Percentiles rank a stretch among this genome's conserved stretches.
These are phyloP conservation scores for Cordyceps javanica DNA, from an alignment of 2,329 filamentous ascomycete species.

Conservation along the genomic window DNA sequence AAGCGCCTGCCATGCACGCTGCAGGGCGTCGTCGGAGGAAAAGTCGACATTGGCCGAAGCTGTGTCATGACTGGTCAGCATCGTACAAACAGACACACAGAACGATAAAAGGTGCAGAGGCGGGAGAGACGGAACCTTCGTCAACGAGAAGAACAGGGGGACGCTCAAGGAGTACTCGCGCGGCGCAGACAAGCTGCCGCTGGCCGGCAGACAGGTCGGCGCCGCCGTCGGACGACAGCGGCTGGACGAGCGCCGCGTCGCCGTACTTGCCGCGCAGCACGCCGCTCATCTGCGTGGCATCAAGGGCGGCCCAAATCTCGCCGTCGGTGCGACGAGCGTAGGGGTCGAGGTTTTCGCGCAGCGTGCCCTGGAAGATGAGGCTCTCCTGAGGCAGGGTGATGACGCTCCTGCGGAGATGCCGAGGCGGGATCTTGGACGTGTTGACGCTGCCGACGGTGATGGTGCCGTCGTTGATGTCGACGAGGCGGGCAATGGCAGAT, in stretches of 20 bases:
- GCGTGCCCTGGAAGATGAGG: slow-evolving; percentile 2
- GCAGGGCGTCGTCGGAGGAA: slow-evolving; percentile 4
- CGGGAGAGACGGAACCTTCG: not conserved
- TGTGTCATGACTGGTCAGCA: not conserved
- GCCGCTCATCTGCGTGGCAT: not conserved
- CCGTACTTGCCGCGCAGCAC: not conserved
- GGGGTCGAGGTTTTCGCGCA: slow-evolving; percentile 9
- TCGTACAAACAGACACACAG: too few relatives aligned
- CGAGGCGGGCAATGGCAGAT: slow-evolving; percentile 1
- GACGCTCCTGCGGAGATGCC: not conserved
- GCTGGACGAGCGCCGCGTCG: not conserved
- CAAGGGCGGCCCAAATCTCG: slow-evolving; percentile 4
- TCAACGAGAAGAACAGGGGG: slow-evolving; percentile 5
- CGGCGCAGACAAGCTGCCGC: slow-evolving; percentile 9
- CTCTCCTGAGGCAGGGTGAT: slow-evolving; percentile 8
- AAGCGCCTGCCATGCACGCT: slow-evolving; percentile 8
- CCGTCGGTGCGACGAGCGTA: not conserved
- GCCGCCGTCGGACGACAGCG: not conserved
- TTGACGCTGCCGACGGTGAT: not conserved
- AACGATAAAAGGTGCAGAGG: not conserved
- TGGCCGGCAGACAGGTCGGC: slow-evolving; percentile 10
- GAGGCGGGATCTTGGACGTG: not conserved
- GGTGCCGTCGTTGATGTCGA: slow-evolving; percentile 1
- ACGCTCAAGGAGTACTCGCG: not conserved
- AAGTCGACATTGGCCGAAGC: slow-evolving; percentile 11